Conservation (phyloP, 805 yeast species). For the Sporopachydermia quercuum region DNA sequence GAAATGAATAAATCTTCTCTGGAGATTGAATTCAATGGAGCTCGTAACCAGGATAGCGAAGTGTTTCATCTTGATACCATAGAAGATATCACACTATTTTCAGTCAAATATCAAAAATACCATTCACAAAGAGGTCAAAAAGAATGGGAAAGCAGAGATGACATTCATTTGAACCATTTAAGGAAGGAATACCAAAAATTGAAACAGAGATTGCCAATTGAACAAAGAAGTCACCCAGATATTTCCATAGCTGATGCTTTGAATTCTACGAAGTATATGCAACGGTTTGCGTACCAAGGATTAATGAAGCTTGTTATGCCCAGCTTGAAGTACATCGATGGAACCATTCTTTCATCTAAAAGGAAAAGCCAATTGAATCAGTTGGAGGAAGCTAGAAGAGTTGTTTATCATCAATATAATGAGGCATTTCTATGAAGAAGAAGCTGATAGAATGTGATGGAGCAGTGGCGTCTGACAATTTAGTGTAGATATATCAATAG, state of each 20-base stretch:
- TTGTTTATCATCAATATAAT: background rate
- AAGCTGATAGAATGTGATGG: no score
- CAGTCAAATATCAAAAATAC: background rate
- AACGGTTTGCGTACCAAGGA: conserved; percentile 1
- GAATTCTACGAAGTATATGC: background rate
- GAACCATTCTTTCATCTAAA: background rate
- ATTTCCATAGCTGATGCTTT: background rate
- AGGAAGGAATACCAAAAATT: background rate
- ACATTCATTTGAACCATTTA: background rate
- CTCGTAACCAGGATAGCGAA: background rate
- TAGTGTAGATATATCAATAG: no score
- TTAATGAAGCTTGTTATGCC: background rate
- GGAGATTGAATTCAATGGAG: background rate
- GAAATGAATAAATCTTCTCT: background rate
- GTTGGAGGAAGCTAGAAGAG: background rate
- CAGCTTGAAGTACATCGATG: background rate
- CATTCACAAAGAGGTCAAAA: background rate
- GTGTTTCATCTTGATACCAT: background rate
- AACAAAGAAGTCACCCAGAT: no score
- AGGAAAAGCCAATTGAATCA: background rate
- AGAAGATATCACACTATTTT: background rate
- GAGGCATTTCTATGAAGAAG: no score
- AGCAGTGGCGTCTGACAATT: no score
- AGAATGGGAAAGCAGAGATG: background rate
- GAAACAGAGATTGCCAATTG: no score